Base-by-base conservation (phyloP, 352 stramenopile genomes). In the Phytopythium helicoides region DNA sequence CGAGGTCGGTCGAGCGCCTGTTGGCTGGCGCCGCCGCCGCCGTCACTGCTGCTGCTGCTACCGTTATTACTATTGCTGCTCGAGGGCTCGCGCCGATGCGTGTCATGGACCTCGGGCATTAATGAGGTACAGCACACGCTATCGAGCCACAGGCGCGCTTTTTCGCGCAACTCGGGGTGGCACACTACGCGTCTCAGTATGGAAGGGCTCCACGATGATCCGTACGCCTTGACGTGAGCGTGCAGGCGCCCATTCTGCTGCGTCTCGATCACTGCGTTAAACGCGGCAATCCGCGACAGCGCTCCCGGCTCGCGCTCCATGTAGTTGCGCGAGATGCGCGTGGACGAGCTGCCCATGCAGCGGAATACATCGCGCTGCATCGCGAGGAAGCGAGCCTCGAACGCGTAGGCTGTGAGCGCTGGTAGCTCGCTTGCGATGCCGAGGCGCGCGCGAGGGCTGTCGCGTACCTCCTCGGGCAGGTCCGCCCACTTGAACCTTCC, bases 161-260 rank as follows among this genome's bases (percentile, higher is more conserved):
- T 15, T 14, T 19, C 15, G 3, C n/a, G 16, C 6, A 62, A 15
- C 12, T 36, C 0, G 4, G 19, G 4, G 34, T 41, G 41, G 23
- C 44, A 66, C 6, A 22, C 7, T 5, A 64, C 26, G 11, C 57
- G 19, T 15, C 53, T 51, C 14, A 71, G 18, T 6, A 67, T 7
- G 6, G 36, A 14, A 21, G 54, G 58, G 0, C 7, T 58, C 12
- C 47, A 54, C 9, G 34, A 18, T 0, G 50, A 61, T 19, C 39
- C 50, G 50, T 71, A 66, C 0, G 46, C 0, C 12, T 47, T 25
- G 6, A 54, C 52, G 36, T 70, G 62, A 11, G 50, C 40, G 36
- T 64, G 61, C 6, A 65, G 35, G 11, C 61, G 16, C 3, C 56
- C 52, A 47, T 65, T 49, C 8, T 40, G 23, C 42, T 66, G 57